These are phyloP conservation scores for Xylona heveae DNA, from an alignment of 495 filamentous ascomycete species.

Conservation along the genomic window DNA sequence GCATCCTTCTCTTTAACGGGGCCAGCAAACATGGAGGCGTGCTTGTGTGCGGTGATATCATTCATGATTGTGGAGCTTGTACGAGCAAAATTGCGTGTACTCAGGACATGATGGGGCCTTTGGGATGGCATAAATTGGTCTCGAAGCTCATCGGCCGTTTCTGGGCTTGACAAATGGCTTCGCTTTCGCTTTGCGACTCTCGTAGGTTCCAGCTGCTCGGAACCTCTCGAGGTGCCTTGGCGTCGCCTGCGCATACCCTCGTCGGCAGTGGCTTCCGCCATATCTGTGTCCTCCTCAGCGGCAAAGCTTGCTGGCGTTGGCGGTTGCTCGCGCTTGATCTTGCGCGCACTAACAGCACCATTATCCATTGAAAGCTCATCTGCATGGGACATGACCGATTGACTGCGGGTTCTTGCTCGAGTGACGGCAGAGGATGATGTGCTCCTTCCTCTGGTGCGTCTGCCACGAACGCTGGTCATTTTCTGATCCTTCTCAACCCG, in stretches of 20 bases:
- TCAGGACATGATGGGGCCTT: slow-evolving; percentile 38
- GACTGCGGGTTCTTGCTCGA: slow-evolving; percentile 27
- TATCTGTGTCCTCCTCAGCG: slow-evolving; percentile 11
- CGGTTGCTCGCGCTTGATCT: slow-evolving; percentile 46
- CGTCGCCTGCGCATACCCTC: slow-evolving; percentile 4
- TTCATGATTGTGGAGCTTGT: slow-evolving; percentile 64
- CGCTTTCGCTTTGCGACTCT: slow-evolving; percentile 10
- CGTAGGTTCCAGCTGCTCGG: slow-evolving; percentile 26
- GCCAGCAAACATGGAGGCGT: slow-evolving; percentile 68
- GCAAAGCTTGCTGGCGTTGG: slow-evolving; percentile 28
- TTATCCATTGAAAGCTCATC: slow-evolving; percentile 29
- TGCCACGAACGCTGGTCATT: slow-evolving; percentile 7
- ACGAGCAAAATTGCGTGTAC: slow-evolving; percentile 56
- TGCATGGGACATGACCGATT: slow-evolving; percentile 34
- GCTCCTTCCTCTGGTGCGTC: slow-evolving; percentile 27
- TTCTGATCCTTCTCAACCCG: background rate
- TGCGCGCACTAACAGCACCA: slow-evolving; percentile 19
- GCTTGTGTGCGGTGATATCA: slow-evolving; percentile 64
- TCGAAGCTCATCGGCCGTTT: slow-evolving; percentile 1
- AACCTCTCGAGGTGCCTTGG: slow-evolving; percentile 20
- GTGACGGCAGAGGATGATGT: slow-evolving; percentile 25
- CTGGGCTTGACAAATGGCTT: slow-evolving; percentile 3
- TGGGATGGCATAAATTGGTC: no score
- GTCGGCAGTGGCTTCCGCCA: slow-evolving; percentile 8
- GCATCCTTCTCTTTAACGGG: slow-evolving; percentile 71